Evolutionary conservation across 805 yeast species (phyloP).

Genomic region (Naumovozyma castellii): DNA sequence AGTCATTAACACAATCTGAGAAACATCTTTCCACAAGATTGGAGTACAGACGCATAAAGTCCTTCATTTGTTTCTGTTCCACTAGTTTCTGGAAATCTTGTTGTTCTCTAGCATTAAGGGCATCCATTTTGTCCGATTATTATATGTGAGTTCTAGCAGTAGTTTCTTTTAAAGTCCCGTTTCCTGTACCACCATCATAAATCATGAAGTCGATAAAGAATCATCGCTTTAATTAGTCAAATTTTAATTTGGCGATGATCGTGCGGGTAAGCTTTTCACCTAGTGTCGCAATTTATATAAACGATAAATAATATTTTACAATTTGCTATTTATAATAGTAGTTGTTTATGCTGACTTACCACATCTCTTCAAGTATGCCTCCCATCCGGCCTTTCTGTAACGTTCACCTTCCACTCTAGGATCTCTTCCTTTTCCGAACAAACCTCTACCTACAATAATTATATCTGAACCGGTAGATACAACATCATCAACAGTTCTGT

Average conservation of each 20-base stretch:
- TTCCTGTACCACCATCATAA: no score
- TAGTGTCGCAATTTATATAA: no score
- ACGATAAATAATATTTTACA: no score
- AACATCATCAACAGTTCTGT: slow-evolving; percentile 83
- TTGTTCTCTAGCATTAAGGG: slow-evolving; percentile 89
- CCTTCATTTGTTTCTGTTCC: slow-evolving; percentile 97
- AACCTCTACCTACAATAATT: slow-evolving; percentile 96
- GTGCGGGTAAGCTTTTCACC: background rate
- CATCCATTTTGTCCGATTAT: slow-evolving; percentile 57
- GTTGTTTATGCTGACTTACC: background rate
- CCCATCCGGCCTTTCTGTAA: slow-evolving; percentile 92
- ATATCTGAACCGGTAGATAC: slow-evolving; percentile 81
- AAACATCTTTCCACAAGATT: slow-evolving; percentile 94
- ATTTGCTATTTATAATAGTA: no score
- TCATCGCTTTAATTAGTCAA: background rate
- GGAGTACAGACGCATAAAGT: slow-evolving; percentile 94
- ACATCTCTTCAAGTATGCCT: slow-evolving; percentile 54
- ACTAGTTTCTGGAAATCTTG: slow-evolving; percentile 92
- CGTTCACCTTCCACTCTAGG: slow-evolving; percentile 80
- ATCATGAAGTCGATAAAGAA: background rate
- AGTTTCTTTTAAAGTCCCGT: no score
- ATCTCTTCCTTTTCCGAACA: slow-evolving; percentile 89
- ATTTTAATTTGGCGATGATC: no score
- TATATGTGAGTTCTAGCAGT: no score
- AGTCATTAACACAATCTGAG: slow-evolving; percentile 95